Percentiles rank a stretch among this genome's conserved stretches.
phyloP scores from a whole-genome alignment of 345 rosid genomes.

The Salix caprea region DNA sequence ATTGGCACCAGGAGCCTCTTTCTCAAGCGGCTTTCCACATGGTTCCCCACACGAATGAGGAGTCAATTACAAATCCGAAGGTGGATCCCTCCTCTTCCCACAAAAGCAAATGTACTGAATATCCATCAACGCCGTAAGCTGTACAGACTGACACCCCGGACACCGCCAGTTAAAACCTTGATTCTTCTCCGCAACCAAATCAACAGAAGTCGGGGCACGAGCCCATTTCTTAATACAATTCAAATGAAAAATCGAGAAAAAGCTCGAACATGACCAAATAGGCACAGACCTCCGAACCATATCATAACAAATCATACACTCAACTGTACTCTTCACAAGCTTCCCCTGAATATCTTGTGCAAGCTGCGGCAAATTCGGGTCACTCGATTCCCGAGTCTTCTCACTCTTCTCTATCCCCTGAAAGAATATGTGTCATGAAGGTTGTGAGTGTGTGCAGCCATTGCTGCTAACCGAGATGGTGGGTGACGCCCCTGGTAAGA shows the following conservation, averaged over 20 bases:
- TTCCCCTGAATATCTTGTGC: slow-evolving; percentile 91
- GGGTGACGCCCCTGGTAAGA: too few species aligned
- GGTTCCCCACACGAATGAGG: slow-evolving; percentile 98
- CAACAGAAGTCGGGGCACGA: slow-evolving; percentile 83
- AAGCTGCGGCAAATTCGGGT: slow-evolving; percentile 74
- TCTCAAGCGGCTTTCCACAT: slow-evolving; percentile 88
- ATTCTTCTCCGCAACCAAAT: slow-evolving; percentile 68
- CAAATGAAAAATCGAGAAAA: slow-evolving; percentile 88
- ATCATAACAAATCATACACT: slow-evolving; percentile 97
- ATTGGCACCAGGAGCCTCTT: slow-evolving; percentile 31
- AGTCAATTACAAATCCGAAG: slow-evolving; percentile 82
- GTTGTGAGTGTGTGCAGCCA: too few species aligned
- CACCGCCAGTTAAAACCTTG: slow-evolving; percentile 96
- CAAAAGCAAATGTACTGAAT: slow-evolving; percentile 81
- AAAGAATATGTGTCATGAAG: too few species aligned
- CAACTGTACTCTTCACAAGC: slow-evolving; percentile 60
- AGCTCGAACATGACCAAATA: slow-evolving; percentile 92
- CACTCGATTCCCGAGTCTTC: slow-evolving; percentile 34
- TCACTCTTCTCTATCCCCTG: slow-evolving; percentile 27
- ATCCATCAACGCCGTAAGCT: slow-evolving; percentile 66
- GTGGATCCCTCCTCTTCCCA: slow-evolving; percentile 79
- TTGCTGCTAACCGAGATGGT: too few species aligned
- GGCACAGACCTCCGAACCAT: slow-evolving; percentile 75
- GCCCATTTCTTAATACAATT: slow-evolving; percentile 96
- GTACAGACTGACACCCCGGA: slow-evolving; percentile 94